Evolutionary conservation across 257 asterid species (phyloP).

Genomic region (Solanum rostratum): DNA sequence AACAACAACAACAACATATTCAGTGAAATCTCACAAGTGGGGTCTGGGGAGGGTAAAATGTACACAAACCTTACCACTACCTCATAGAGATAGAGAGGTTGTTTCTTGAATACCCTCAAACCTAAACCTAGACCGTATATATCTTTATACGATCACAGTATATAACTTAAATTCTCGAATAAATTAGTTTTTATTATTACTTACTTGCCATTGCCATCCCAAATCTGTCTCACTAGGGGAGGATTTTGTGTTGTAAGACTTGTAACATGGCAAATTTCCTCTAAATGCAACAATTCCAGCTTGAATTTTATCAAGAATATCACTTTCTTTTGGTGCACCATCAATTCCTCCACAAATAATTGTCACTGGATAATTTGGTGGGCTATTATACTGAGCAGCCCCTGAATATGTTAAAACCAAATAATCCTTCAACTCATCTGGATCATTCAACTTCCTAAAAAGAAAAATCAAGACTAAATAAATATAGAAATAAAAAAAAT

Average conservation of each 20-base stretch:
- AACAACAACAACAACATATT: no score
- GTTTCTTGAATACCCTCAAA: no score
- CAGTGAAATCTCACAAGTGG: no score
- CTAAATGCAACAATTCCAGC: constrained; percentile 31
- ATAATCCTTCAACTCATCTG: constrained; percentile 29
- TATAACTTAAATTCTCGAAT: neutral
- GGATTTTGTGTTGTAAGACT: constrained; percentile 21
- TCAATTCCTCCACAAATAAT: constrained; percentile 46
- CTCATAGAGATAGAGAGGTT: no score
- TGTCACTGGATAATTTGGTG: constrained; percentile 37
- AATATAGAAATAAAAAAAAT: neutral
- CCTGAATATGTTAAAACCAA: constrained; percentile 21
- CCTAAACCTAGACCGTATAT: neutral
- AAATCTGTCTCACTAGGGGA: constrained; percentile 12
- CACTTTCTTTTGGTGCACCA: constrained; percentile 22
- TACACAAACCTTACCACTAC: no score
- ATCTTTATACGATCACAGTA: neutral
- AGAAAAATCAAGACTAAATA: neutral
- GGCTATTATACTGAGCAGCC: constrained; percentile 48
- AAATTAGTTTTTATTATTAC: neutral
- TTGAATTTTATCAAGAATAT: constrained; percentile 29
- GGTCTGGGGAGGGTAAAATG: no score
- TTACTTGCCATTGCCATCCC: constrained; percentile 76
- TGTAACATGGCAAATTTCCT: constrained; percentile 23
- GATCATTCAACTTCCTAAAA: constrained; percentile 24